These are phyloP conservation scores for Cercophora newfieldiana DNA, from an alignment of 495 filamentous ascomycete genomes.

Conservation along the genomic window DNA sequence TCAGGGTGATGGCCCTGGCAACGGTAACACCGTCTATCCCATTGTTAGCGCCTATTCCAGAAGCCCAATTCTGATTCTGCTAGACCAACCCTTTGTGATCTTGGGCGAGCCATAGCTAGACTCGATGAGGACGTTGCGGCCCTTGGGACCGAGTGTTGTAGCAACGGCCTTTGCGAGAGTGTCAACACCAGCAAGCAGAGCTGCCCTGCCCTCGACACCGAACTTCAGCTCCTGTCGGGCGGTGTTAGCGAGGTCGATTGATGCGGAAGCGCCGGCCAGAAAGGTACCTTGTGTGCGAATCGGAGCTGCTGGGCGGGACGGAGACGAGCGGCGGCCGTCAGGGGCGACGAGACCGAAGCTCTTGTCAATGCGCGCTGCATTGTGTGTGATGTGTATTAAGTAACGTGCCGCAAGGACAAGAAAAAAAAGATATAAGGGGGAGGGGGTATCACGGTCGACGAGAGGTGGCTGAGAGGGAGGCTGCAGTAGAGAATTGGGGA, in stretches of 20 bases:
- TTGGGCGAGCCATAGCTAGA: constrained; percentile 97
- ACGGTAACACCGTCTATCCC: constrained; percentile 89
- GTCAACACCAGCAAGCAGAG: constrained; percentile 91
- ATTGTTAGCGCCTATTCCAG: constrained; percentile 15
- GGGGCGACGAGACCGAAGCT: constrained; percentile 66
- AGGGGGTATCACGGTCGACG: constrained; percentile 10
- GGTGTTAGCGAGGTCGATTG: constrained; percentile 13
- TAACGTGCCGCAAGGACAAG: constrained; percentile 14
- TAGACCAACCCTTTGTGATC: constrained; percentile 94
- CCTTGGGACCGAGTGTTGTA: constrained; percentile 95
- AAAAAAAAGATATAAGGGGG: constrained; percentile 16
- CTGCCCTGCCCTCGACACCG: constrained; percentile 87
- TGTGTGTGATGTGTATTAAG: constrained; percentile 22
- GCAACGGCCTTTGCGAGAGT: constrained; percentile 95
- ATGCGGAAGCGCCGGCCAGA: constrained; percentile 22
- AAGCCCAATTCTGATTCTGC: constrained; percentile 3
- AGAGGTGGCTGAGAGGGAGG: constrained; percentile 8
- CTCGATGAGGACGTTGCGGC: constrained; percentile 96
- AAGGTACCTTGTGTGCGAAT: constrained; percentile 89
- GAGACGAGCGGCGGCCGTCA: constrained; percentile 54
- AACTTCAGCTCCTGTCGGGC: constrained; percentile 88
- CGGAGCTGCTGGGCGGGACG: constrained; percentile 78
- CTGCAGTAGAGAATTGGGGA: constrained; percentile 15
- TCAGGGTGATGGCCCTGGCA: constrained; percentile 83
- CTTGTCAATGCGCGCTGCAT: constrained; percentile 54